Base-by-base conservation (phyloP, 495 filamentous ascomycete genomes). In the Daldinia caldariorum region DNA sequence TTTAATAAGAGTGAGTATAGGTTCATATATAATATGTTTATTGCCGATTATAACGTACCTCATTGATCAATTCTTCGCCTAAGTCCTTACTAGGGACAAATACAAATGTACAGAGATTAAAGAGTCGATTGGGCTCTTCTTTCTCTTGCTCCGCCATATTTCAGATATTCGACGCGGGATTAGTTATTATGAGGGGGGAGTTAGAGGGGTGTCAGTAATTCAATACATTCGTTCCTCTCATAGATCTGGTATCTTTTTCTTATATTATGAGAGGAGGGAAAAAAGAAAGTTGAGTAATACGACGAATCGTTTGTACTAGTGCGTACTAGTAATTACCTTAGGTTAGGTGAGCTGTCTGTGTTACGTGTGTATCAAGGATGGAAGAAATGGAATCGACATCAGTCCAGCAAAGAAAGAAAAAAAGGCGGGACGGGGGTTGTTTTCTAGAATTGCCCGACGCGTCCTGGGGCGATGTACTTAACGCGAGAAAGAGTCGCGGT, bases 31-130 rank as follows among this genome's bases (percentile, higher is more conserved):
- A 32, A 3, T 14, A 18, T 22, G 37, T 1, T 32, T 16, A 54
- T 20, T 3, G 32, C 26, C 45, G 50, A 8, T 32, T 10, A 47
- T 18, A 53, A 50, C 80, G 37, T 80, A 88, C 86, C 72, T 83
- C 78, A n/a, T 68, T 53, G 26, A 84, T 82, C 45, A 79, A 65
- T 14, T 62, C 63, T n/a, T 76, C 65, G 4, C 76, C 63, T 31
- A 90, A 71, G 1, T 80, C 73, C 32, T 76, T 81, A 63, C 81
- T 85, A 9, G 71, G 72, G 20, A 86, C 78, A 61, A 87, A 83
- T 29, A 75, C 74, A 57, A 87, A 80, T 7, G 53, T 37, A 70
- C 83, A 85, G 26, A 68, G 61, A 53, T 73, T 79, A 74, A 81
- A 80, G 43, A 81, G 63, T 29, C 18, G 10, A 38, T 59, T 41